phyloP scores from a whole-genome alignment of 75 land plant genomes.

The Sequoia sempervirens region DNA sequence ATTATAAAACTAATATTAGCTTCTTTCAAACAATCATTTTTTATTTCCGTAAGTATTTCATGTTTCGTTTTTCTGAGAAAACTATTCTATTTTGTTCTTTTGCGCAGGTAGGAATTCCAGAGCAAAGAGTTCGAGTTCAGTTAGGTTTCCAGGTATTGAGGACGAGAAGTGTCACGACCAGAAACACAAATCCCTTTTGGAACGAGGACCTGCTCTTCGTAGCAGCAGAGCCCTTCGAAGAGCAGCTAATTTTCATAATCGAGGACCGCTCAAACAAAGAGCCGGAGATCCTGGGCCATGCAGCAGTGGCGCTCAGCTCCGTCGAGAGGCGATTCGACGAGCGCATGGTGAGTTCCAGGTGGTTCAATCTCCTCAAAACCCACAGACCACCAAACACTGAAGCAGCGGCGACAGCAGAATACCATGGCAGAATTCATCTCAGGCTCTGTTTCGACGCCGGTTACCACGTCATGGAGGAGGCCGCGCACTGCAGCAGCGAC shows the following conservation, averaged over 20 bases:
- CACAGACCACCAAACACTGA: neutral
- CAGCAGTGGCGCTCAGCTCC: constrained; percentile 26
- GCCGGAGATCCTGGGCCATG: constrained; percentile 41
- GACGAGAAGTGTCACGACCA: constrained; percentile 33
- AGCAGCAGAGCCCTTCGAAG: constrained; percentile 78
- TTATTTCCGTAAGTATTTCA: no score
- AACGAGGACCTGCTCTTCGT: constrained; percentile 79
- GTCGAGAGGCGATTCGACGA: constrained; percentile 66
- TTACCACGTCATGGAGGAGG: constrained; percentile 89
- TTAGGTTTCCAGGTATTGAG: constrained; percentile 53
- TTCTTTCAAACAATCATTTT: no score
- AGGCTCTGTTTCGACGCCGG: constrained; percentile 79
- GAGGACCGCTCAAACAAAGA: constrained; percentile 65
- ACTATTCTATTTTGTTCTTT: neutral
- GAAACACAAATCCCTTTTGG: constrained; percentile 49
- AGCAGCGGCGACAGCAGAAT: constrained; percentile 1
- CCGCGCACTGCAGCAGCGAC: constrained; percentile 72
- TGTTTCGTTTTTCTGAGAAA: no score
- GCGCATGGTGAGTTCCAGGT: constrained; percentile 39
- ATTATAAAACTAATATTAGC: no score
- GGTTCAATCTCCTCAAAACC: constrained; percentile 37
- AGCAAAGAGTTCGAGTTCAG: constrained; percentile 53
- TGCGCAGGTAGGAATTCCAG: constrained; percentile 26
- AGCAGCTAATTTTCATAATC: constrained; percentile 45
- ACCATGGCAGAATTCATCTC: constrained; percentile 58